Evolutionary conservation across 2,329 filamentous ascomycete species (phyloP).

Genomic region (Diaporthe citrichinensis): DNA sequence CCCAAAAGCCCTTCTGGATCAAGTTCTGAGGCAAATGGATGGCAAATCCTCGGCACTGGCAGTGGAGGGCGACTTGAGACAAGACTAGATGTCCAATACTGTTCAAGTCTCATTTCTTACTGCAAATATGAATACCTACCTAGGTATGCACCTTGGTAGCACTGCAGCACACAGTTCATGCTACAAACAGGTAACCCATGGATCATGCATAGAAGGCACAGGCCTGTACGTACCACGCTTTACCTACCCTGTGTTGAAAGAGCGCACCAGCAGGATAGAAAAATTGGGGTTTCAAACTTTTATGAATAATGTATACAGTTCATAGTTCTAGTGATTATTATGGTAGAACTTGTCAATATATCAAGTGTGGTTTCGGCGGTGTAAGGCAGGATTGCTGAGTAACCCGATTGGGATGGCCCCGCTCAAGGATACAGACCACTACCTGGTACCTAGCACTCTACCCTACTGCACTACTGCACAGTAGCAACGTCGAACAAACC

Average conservation of each 20-base stretch:
- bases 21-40: constrained; percentile 11
- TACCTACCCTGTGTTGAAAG: neutral
- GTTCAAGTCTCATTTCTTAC: neutral
- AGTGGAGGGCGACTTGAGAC: neutral
- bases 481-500: neutral
- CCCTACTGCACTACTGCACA: neutral
- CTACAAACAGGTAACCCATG: too few relatives aligned
- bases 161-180: too few relatives aligned
- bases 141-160: too few relatives aligned
- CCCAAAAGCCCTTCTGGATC: neutral
- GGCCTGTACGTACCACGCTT: too few relatives aligned
- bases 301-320: too few relatives aligned
- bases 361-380: neutral
- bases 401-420: neutral
- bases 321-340: too few relatives aligned
- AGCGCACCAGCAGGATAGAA: too few relatives aligned
- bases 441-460: neutral
- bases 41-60: neutral
- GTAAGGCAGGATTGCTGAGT: neutral
- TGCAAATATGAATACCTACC: too few relatives aligned
- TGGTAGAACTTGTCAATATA: too few relatives aligned
- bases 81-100: neutral
- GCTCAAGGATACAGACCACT: neutral
- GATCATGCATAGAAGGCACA: too few relatives aligned
- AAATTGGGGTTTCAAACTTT: too few relatives aligned